Conservation (phyloP, 371 early-diverging fungal species). For the Mucor lusitanicus region DNA sequence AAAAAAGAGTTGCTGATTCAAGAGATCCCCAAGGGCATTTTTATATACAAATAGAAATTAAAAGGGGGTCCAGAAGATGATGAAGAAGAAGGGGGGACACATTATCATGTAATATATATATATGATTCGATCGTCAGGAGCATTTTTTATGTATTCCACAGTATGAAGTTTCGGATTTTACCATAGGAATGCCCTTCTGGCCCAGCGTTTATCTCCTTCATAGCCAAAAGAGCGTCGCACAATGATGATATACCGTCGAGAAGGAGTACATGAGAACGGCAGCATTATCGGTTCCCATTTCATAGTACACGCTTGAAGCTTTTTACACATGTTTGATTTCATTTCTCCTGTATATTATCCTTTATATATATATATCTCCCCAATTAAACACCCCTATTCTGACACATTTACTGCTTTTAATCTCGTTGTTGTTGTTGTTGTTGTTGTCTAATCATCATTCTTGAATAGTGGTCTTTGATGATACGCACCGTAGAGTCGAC, state of each 20-base stretch:
- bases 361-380: too few relatives aligned
- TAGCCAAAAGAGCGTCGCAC: background rate
- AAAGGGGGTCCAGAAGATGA: background rate
- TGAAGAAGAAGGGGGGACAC: background rate
- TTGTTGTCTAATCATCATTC: conserved; percentile 2
- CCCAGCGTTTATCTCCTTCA: background rate
- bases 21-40: background rate
- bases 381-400: background rate
- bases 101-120: background rate
- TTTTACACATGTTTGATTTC: background rate
- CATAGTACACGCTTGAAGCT: background rate
- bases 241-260: background rate
- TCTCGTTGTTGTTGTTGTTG: conserved; percentile 3
- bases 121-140: conserved; percentile 24
- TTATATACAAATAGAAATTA: conserved; percentile 1
- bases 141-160: conserved; percentile 6
- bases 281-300: background rate
- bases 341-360: conserved; percentile 6
- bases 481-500: conserved; percentile 32
- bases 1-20: background rate
- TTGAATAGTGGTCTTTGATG: conserved; percentile 19
- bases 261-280: background rate
- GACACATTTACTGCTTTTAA: conserved; percentile 13
- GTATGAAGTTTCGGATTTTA: conserved; percentile 24
- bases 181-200: conserved; percentile 15